These are phyloP conservation scores for Trichoderma atroviride DNA, from an alignment of 2,329 filamentous ascomycete species.

Conservation along the genomic window DNA sequence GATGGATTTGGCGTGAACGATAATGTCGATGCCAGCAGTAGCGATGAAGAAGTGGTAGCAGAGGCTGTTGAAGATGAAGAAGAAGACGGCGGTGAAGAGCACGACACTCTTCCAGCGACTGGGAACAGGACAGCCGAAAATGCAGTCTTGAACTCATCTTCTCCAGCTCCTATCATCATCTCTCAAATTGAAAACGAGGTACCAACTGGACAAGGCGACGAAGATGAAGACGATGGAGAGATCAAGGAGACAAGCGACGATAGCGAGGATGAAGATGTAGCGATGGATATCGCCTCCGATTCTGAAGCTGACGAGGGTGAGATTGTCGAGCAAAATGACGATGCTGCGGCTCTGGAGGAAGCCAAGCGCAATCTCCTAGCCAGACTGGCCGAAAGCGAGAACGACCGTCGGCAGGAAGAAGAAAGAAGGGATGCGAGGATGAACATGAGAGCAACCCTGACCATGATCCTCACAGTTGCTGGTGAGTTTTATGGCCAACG, in stretches of 20 bases:
- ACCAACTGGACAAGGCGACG: neutral
- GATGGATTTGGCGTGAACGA: slow-evolving; percentile 48
- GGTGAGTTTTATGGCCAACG: slow-evolving; percentile 89
- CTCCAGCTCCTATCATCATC: neutral
- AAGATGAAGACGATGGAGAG: slow-evolving; percentile 31
- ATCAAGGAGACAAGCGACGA: slow-evolving; percentile 21
- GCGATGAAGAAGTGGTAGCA: slow-evolving; percentile 43
- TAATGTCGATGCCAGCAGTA: slow-evolving; percentile 50
- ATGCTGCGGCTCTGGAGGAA: slow-evolving; percentile 48
- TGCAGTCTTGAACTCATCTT: neutral
- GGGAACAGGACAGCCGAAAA: neutral
- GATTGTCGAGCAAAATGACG: slow-evolving; percentile 35
- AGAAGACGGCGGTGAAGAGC: slow-evolving; percentile 30
- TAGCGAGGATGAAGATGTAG: slow-evolving; percentile 36
- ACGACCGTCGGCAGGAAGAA: slow-evolving; percentile 34
- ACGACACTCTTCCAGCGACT: neutral
- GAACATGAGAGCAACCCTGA: slow-evolving; percentile 72
- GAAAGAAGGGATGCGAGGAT: slow-evolving; percentile 43
- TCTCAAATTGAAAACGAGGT: neutral
- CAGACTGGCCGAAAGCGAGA: slow-evolving; percentile 42
- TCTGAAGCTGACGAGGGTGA: slow-evolving; percentile 44
- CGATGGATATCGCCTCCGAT: slow-evolving; percentile 48
- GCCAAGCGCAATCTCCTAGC: slow-evolving; percentile 54
- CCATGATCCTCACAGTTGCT: slow-evolving; percentile 87
- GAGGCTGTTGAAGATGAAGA: slow-evolving; percentile 40